phyloP scores from a whole-genome alignment of 495 filamentous ascomycete genomes.

The Astrocystis sublimbata region DNA sequence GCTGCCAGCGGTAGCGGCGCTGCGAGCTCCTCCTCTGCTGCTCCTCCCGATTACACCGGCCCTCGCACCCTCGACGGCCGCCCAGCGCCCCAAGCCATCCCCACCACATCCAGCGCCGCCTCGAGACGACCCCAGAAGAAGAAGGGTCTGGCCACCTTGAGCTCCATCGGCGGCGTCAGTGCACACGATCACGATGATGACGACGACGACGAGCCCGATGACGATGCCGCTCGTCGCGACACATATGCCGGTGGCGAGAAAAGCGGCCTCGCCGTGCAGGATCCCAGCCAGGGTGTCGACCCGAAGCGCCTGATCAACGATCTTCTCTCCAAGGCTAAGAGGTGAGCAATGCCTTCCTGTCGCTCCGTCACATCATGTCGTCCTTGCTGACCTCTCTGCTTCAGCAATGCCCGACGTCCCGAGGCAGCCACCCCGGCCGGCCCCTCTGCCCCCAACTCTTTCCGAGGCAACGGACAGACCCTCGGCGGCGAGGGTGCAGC shows the following conservation, averaged over 20 bases:
- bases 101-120: slow-evolving; percentile 38
- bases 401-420: slow-evolving; percentile 60
- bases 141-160: slow-evolving; percentile 58
- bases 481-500: slow-evolving; percentile 88
- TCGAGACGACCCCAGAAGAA: slow-evolving; percentile 45
- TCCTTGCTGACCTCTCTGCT: slow-evolving; percentile 12
- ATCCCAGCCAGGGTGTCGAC: slow-evolving; percentile 63
- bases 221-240: slow-evolving; percentile 65
- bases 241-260: slow-evolving; percentile 96
- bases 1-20: slow-evolving; percentile 17
- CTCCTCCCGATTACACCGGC: slow-evolving; percentile 49
- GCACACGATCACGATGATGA: slow-evolving; percentile 51
- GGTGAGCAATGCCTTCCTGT: slow-evolving; percentile 44
- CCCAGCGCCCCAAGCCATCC: slow-evolving; percentile 48
- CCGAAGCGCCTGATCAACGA: slow-evolving; percentile 69
- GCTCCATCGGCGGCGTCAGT: slow-evolving; percentile 50
- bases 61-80: slow-evolving; percentile 58
- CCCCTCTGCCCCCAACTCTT: slow-evolving; percentile 58
- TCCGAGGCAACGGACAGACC: slow-evolving; percentile 80
- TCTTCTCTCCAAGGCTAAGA: slow-evolving; percentile 79
- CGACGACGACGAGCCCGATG: slow-evolving; percentile 59
- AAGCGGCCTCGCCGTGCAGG: slow-evolving; percentile 91
- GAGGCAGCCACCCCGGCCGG: slow-evolving; percentile 47
- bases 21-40: slow-evolving; percentile 12
- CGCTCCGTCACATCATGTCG: neutral